A percentile compares a stretch with the other conserved stretches of the same genome.
phyloP scores from a whole-genome alignment of 164 flowering plant species.

The Amborella trichopoda region DNA sequence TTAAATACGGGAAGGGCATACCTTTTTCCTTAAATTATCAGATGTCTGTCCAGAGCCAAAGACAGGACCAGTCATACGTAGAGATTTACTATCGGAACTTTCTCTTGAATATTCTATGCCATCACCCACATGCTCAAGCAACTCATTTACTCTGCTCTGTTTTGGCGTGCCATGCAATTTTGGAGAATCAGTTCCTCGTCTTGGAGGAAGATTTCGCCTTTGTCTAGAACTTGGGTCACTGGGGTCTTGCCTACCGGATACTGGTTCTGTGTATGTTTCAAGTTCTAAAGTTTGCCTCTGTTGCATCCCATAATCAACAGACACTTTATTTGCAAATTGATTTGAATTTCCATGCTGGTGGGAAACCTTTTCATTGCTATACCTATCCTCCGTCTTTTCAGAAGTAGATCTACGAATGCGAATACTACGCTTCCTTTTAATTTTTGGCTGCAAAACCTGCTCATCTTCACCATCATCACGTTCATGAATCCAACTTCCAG shows the following conservation, averaged over 20 bases:
- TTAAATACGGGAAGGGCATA: too few relatives aligned
- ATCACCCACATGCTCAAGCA: constrained; percentile 34
- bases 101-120: constrained; percentile 41
- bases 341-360: constrained; percentile 45
- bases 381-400: constrained; percentile 64
- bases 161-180: constrained; percentile 46
- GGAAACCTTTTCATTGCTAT: constrained; percentile 29
- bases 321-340: constrained; percentile 35
- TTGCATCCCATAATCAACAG: constrained; percentile 36
- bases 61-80: constrained; percentile 25
- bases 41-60: constrained; percentile 43
- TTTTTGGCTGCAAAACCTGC: constrained; percentile 92
- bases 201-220: constrained; percentile 35
- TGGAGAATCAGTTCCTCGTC: constrained; percentile 33
- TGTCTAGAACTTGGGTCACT: constrained; percentile 33
- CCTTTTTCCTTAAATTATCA: constrained; percentile 73
- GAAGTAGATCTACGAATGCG: constrained; percentile 45
- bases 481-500: constrained; percentile 94
- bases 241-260: constrained; percentile 34
- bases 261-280: constrained; percentile 27
- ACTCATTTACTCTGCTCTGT: constrained; percentile 32
- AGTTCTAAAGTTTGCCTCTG: constrained; percentile 34
- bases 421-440: constrained; percentile 84
- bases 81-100: constrained; percentile 43
- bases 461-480: constrained; percentile 96